These are phyloP conservation scores for Epichloe sibirici DNA, from an alignment of 2,329 filamentous ascomycete genomes.

Conservation along the genomic window DNA sequence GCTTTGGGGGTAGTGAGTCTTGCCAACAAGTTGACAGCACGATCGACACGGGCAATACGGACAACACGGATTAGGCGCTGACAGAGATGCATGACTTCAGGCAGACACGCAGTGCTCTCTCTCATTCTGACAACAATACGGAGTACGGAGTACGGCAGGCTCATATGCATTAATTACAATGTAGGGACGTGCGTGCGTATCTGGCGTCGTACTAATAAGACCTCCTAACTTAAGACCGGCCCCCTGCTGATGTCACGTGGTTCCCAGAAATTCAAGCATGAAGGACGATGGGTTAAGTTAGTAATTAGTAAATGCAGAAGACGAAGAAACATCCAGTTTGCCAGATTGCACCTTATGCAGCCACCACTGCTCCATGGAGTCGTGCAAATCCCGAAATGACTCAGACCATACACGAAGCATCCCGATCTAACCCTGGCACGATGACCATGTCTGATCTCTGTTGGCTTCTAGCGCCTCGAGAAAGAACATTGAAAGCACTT, in stretches of 20 bases:
- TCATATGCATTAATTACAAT: background rate
- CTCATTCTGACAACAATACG: no score
- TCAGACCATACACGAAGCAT: no score
- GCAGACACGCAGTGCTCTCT: no score
- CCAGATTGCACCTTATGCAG: conserved; percentile 5
- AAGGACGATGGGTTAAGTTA: background rate
- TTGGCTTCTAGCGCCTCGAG: no score
- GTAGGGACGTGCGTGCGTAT: background rate
- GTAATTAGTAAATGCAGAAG: background rate
- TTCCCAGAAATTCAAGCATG: background rate
- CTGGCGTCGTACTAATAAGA: background rate
- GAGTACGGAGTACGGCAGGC: background rate
- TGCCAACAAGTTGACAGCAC: background rate
- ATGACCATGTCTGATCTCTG: no score
- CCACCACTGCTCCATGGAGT: background rate
- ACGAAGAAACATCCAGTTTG: background rate
- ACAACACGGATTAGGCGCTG: background rate
- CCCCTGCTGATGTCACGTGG: background rate
- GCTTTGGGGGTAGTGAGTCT: background rate
- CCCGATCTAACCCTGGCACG: no score
- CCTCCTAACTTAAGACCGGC: background rate
- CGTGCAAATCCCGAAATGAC: no score
- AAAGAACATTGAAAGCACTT: no score
- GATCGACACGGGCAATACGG: background rate
- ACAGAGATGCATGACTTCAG: no score